Evolutionary conservation across 306 rosid species (phyloP), one percentile per base, ranked within the genome.

Genomic region (Begonia masoniana): DNA sequence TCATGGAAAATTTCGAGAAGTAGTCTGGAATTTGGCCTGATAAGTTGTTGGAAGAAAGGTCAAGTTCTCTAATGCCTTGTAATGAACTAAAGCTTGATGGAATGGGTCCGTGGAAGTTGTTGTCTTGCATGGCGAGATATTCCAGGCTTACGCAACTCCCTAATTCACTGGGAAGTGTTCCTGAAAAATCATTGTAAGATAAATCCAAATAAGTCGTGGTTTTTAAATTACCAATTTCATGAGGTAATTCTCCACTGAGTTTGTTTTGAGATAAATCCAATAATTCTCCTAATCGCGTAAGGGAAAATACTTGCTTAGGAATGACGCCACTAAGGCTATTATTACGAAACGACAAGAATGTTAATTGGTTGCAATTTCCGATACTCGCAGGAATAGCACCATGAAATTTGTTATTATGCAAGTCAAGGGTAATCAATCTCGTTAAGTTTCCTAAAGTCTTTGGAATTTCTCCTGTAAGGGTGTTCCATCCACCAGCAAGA

Each of bases 391-490:
- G 65, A 17, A 74, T 56, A 0, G 0, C 17, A 21, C 74, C 78
- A 9, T 64, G 53, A 11, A 74, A 64, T 19, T 41, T 12, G 49
- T 74, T 74, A 13, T 31, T 50, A 11, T 60, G 43, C 59, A 68
- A 50, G 42, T 17, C 15, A 13, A 73, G 45, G 12, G 3, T 0
- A 0, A 4, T 50, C 64, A 68, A 58, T 5, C 35, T 46, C 12
- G 0, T 2, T 13, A 69, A 64, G n/a, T 42, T 36, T 3, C 60
- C 65, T 4, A 68, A 45, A 13, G 68, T 10, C 16, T 7, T 0
- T 1, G 71, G 71, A 43, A 74, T 68, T 10, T 57, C 39, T 16
- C 69, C 65, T 0, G 62, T 60, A 17, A 64, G 53, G 43, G 21
- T 36, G 62, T 74, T 74, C 12, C 52, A 7, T n/a, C 61, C 59